Conservation (phyloP, 805 yeast genomes). For the Geotrichum ghanense region DNA sequence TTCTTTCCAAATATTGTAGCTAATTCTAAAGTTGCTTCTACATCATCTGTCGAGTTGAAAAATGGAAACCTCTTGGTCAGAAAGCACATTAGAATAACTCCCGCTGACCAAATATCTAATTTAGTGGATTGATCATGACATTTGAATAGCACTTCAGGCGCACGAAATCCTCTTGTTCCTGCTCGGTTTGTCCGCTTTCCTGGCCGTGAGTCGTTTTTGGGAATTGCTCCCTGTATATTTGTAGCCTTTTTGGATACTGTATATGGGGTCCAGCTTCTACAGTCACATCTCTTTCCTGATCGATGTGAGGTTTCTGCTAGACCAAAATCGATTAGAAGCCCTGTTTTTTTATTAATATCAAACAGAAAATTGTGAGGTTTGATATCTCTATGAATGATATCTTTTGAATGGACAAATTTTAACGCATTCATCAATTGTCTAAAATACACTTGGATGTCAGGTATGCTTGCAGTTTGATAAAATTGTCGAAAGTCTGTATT, state of each 20-base stretch:
- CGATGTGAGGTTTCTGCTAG: slow-evolving; percentile 49
- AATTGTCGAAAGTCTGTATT: slow-evolving; percentile 83
- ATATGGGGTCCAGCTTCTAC: slow-evolving; percentile 5
- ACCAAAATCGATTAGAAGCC: slow-evolving; percentile 87
- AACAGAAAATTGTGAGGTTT: slow-evolving; percentile 67
- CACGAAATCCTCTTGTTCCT: slow-evolving; percentile 90
- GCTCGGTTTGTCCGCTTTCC: slow-evolving; percentile 94
- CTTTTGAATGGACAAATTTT: slow-evolving; percentile 59
- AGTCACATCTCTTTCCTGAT: slow-evolving; percentile 11
- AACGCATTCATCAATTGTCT: slow-evolving; percentile 69
- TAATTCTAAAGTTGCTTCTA: slow-evolving; percentile 80
- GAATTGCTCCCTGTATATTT: slow-evolving; percentile 49
- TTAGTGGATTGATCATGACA: slow-evolving; percentile 74
- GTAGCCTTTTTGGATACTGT: slow-evolving; percentile 21
- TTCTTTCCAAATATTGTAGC: slow-evolving; percentile 69
- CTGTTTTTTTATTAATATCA: slow-evolving; percentile 53
- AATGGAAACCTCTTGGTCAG: slow-evolving; percentile 78
- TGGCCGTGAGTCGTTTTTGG: slow-evolving; percentile 78
- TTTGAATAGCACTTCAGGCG: slow-evolving; percentile 84
- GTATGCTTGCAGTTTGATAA: slow-evolving; percentile 65
- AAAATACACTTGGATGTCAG: slow-evolving; percentile 74
- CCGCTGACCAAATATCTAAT: slow-evolving; percentile 89
- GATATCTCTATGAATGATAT: slow-evolving; percentile 85
- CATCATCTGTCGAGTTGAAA: slow-evolving; percentile 88
- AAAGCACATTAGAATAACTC: slow-evolving; percentile 72